phyloP scores from a whole-genome alignment of 192 early-diverging fungal species.

The Lobulomyces angularis region DNA sequence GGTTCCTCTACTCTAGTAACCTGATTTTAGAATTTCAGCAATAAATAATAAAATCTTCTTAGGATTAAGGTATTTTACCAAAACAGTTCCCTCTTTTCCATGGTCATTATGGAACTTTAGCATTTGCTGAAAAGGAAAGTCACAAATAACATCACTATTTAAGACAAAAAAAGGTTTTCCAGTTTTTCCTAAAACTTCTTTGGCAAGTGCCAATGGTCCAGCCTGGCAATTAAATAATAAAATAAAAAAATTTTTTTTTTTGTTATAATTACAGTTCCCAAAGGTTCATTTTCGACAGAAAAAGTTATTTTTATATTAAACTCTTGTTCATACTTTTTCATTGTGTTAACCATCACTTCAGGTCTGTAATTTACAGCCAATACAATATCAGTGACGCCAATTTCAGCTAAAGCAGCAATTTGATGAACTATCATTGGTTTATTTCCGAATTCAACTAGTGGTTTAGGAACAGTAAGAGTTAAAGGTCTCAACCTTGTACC shows the following conservation, averaged over 20 bases:
- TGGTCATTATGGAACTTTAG: slow-evolving; percentile 82
- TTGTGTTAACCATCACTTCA: slow-evolving; percentile 87
- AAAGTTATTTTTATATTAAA: slow-evolving; percentile 39
- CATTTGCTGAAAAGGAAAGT: slow-evolving; percentile 87
- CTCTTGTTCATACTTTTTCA: slow-evolving; percentile 86
- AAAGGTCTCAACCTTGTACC: slow-evolving; percentile 96
- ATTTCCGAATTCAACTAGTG: slow-evolving; percentile 99
- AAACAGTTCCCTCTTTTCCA: slow-evolving; percentile 89
- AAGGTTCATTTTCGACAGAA: slow-evolving; percentile 41
- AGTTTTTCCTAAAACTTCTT: slow-evolving; percentile 42
- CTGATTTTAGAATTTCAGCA: too few species aligned
- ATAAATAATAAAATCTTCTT: not conserved
- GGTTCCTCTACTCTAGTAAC: slow-evolving; percentile 96
- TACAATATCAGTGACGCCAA: slow-evolving; percentile 93
- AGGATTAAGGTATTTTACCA: slow-evolving; percentile 36
- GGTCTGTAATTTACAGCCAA: slow-evolving; percentile 99
- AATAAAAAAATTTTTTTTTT: not conserved
- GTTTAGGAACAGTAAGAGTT: slow-evolving; percentile 93
- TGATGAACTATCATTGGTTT: slow-evolving; percentile 98
- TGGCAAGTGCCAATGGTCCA: slow-evolving; percentile 39
- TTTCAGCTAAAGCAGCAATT: slow-evolving; percentile 95
- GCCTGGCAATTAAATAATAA: slow-evolving; percentile 9
- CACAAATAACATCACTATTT: slow-evolving; percentile 98
- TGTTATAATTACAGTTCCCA: slow-evolving; percentile 24
- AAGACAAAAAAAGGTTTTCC: slow-evolving; percentile 95